Base-by-base conservation (phyloP, 257 asterid genomes). In the Scutellaria barbata region DNA sequence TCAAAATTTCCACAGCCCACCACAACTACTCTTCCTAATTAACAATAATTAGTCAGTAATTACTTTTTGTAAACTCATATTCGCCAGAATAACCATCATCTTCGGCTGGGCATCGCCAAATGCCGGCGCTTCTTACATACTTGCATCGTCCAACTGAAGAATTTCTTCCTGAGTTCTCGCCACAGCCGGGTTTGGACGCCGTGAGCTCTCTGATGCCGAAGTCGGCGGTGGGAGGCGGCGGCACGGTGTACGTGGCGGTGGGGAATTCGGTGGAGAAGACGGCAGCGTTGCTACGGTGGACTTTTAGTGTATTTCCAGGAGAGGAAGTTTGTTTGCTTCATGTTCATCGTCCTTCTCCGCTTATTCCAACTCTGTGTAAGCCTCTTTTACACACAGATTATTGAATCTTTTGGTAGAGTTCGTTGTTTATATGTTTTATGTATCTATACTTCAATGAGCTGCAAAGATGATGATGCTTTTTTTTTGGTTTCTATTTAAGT, bases 311-410 rank as follows among this genome's bases (percentile, higher is more conserved):
- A 46, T 92, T 85, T 43, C 83, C 77, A 33, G 81, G 86, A 7
- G 55, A 74, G 5, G 90, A 86, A 68, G 64, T 90, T 72, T 86
- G 90, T 17, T 67, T 92, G 87, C 81, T 90, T 82, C 92, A 90
- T 77, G 95, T 90, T 69, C 96, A 90, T 75, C 84, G 86, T 16
- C 98, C 95, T 76, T 87, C 96, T 68, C 85, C 83, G 4, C 77
- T 81, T 61, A 87, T 92, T 73, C 95, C 96, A 8, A 92, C 96
- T 75, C 84, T 87, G 12, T 76, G 98, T 92, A 73, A 81, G 95
- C 71, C 66, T 42, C 72, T 47, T 58, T 0, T 41, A 7, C 75
- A 43, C 60, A 6, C 45, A 55, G 9, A n/a, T 12, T 20, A 7
- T 48, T 69, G 25, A 9, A 18, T 14, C 18, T 13, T 6, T 58